A percentile compares a stretch with the other conserved stretches of the same genome.
Conservation (phyloP, 371 early-diverging fungal species). For the Fennellomyces sp. region DNA sequence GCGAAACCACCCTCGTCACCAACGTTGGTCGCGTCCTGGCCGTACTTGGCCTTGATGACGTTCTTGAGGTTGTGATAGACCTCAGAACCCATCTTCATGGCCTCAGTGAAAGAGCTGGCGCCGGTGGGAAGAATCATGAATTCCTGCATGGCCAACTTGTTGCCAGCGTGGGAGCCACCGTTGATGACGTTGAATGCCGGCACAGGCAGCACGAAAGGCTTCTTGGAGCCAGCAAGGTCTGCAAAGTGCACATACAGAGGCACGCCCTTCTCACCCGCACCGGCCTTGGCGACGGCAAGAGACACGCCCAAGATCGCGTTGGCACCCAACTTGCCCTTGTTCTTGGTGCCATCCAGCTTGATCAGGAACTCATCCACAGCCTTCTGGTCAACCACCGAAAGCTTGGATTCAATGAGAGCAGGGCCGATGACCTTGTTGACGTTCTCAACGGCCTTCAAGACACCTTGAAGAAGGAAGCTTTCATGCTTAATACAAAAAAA, state of each 20-base stretch:
- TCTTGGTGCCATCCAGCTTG: slow-evolving; percentile 91
- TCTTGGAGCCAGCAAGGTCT: slow-evolving; percentile 80
- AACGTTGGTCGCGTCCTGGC: slow-evolving; percentile 97
- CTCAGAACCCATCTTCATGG: slow-evolving; percentile 97
- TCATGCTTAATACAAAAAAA: background rate
- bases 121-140: slow-evolving; percentile 99
- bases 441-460: slow-evolving; percentile 90
- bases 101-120: slow-evolving; percentile 90
- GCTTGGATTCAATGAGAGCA: slow-evolving; percentile 70
- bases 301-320: slow-evolving; percentile 99
- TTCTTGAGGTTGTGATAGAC: slow-evolving; percentile 95
- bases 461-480: slow-evolving; percentile 62
- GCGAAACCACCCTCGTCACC: slow-evolving; percentile 99
- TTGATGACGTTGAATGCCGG: slow-evolving; percentile 99
- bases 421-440: slow-evolving; percentile 90
- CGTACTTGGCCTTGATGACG: slow-evolving; percentile 97
- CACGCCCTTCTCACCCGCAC: slow-evolving; percentile 90
- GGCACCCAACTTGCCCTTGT: slow-evolving; percentile 96
- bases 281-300: slow-evolving; percentile 94
- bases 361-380: slow-evolving; percentile 93
- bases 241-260: slow-evolving; percentile 93
- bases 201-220: slow-evolving; percentile 91
- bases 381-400: slow-evolving; percentile 84
- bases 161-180: slow-evolving; percentile 99
- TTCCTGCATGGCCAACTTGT: slow-evolving; percentile 99